These are phyloP conservation scores for Leptographium radiaticola DNA, from an alignment of 2,329 filamentous ascomycete species.

Conservation along the genomic window DNA sequence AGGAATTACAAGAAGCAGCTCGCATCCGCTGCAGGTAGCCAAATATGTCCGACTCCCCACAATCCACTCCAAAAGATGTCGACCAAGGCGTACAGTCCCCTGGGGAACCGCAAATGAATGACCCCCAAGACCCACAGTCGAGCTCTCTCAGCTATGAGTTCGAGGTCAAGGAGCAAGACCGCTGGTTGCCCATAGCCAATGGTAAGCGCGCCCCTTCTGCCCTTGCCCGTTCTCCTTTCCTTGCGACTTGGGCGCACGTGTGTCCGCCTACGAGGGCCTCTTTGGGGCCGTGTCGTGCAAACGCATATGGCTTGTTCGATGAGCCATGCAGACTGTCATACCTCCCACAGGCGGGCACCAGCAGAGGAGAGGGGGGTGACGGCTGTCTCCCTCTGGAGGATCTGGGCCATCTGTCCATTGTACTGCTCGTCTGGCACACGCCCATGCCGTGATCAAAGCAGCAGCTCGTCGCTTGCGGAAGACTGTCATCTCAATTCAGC, in stretches of 20 bases:
- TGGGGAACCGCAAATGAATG: conserved; percentile 91
- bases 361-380: neutral
- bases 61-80: conserved; percentile 90
- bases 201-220: conserved; percentile 53
- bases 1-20: conserved; percentile 45
- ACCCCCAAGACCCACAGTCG: conserved; percentile 64
- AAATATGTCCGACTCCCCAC: conserved; percentile 81
- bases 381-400: neutral
- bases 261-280: neutral
- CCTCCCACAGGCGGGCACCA: neutral
- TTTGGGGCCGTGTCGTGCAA: neutral
- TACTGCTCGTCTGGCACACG: neutral
- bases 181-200: conserved; percentile 99
- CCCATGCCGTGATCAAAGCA: neutral
- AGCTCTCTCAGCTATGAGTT: conserved; percentile 76
- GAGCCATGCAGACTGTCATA: neutral
- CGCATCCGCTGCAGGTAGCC: conserved; percentile 55
- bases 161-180: conserved; percentile 98
- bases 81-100: conserved; percentile 86
- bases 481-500: neutral
- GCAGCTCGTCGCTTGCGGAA: neutral
- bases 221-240: neutral
- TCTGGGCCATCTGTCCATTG: neutral
- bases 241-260: neutral
- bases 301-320: neutral